Evolutionary conservation across 2,329 filamentous ascomycete species (phyloP).

Genomic region (Cytospora schulzeri): DNA sequence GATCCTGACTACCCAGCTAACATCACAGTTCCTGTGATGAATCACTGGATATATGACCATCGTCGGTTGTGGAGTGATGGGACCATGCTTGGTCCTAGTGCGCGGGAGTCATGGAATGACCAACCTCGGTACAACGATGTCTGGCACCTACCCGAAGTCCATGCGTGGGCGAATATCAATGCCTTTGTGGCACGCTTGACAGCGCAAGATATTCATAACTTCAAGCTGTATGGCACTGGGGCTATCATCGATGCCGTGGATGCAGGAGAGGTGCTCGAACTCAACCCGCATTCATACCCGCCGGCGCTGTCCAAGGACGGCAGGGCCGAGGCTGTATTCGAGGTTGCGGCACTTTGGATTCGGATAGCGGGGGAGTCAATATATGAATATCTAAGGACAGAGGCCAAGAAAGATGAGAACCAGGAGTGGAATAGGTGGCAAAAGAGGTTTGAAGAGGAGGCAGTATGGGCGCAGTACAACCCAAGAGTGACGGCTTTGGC

Average conservation of each 20-base stretch:
- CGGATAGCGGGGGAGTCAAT: background rate
- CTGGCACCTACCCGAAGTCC: conserved; percentile 27
- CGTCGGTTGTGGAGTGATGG: background rate
- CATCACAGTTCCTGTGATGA: conserved; percentile 2
- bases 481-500: background rate
- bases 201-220: background rate
- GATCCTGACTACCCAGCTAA: conserved; percentile 23
- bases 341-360: conserved; percentile 13
- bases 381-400: background rate
- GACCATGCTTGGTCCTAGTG: conserved; percentile 22
- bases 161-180: conserved; percentile 28
- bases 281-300: background rate
- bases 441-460: conserved; percentile 11
- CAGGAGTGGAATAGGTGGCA: conserved; percentile 7
- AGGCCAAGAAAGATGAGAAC: background rate
- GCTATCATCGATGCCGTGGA: conserved; percentile 3
- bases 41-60: background rate
- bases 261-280: background rate
- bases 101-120: conserved; percentile 30
- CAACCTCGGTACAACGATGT: conserved; percentile 26
- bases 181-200: conserved; percentile 29
- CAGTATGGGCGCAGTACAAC: background rate
- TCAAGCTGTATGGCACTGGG: conserved; percentile 9
- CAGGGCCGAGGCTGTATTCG: conserved; percentile 14
- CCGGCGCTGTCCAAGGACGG: background rate